These are phyloP conservation scores for Letharia lupina DNA, from an alignment of 495 filamentous ascomycete genomes.

Conservation along the genomic window DNA sequence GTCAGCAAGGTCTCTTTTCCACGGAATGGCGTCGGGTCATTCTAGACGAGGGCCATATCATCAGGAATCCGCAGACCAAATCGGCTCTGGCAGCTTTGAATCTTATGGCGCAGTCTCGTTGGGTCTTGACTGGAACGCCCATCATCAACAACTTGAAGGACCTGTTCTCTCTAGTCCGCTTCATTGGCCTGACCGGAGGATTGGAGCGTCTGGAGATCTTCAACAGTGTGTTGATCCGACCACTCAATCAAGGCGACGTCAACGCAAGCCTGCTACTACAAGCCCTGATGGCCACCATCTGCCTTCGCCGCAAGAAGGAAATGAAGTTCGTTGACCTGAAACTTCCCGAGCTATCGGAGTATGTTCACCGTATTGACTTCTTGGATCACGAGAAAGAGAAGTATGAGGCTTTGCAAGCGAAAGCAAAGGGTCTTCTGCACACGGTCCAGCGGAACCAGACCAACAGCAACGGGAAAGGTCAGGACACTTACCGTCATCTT, in stretches of 20 bases:
- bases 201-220: slow-evolving; percentile 69
- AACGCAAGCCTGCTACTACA: slow-evolving; percentile 60
- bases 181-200: slow-evolving; percentile 69
- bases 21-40: slow-evolving; percentile 74
- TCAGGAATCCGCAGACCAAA: slow-evolving; percentile 71
- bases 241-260: slow-evolving; percentile 51
- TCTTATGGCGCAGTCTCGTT: slow-evolving; percentile 63
- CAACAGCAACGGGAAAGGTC: slow-evolving; percentile 35
- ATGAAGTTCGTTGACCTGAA: slow-evolving; percentile 84
- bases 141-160: slow-evolving; percentile 75
- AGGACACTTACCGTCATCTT: slow-evolving; percentile 53
- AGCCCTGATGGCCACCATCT: slow-evolving; percentile 72
- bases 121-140: slow-evolving; percentile 76
- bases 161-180: slow-evolving; percentile 71
- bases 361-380: slow-evolving; percentile 71
- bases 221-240: slow-evolving; percentile 63
- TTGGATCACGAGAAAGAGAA: slow-evolving; percentile 65
- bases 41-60: slow-evolving; percentile 80
- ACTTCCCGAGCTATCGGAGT: slow-evolving; percentile 70
- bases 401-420: slow-evolving; percentile 69
- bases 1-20: slow-evolving; percentile 47
- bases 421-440: slow-evolving; percentile 65
- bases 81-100: slow-evolving; percentile 56
- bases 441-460: slow-evolving; percentile 43
- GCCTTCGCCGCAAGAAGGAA: slow-evolving; percentile 75